These are phyloP conservation scores for Ceratocystis diversiconidia DNA, from an alignment of 2,329 filamentous ascomycete species.

Conservation along the genomic window DNA sequence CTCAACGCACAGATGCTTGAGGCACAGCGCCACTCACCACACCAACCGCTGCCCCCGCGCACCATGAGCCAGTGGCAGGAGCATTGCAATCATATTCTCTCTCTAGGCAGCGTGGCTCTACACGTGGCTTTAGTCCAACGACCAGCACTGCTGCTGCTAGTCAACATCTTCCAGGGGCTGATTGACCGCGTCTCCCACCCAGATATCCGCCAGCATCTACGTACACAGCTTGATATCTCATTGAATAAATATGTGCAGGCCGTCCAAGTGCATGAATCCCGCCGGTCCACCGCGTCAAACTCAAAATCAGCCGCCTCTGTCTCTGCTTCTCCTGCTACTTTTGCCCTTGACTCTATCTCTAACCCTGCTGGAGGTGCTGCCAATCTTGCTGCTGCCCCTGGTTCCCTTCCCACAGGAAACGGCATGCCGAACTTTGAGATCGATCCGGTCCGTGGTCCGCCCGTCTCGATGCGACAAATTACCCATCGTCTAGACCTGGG, in stretches of 20 bases:
- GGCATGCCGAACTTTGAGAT: background rate
- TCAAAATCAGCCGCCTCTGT: background rate
- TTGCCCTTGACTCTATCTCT: background rate
- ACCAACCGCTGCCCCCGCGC: background rate
- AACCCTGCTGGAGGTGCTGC: background rate
- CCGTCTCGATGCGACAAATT: conserved; percentile 11
- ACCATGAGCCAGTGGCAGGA: conserved; percentile 13
- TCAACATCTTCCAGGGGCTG: conserved; percentile 34
- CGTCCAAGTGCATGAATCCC: background rate
- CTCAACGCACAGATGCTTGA: conserved; percentile 29
- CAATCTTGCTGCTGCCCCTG: background rate
- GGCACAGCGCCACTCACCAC: conserved; percentile 14
- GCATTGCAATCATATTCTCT: conserved; percentile 32
- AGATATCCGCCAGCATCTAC: conserved; percentile 34
- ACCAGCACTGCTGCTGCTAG: conserved; percentile 35
- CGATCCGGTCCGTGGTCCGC: conserved; percentile 8
- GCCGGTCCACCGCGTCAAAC: background rate
- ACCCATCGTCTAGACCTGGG: conserved; percentile 29
- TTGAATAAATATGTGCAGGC: conserved; percentile 25
- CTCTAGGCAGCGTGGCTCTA: conserved; percentile 35
- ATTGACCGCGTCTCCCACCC: conserved; percentile 40
- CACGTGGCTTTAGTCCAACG: conserved; percentile 33
- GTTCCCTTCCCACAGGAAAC: background rate
- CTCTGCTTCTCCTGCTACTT: background rate
- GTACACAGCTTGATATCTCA: conserved; percentile 35